phyloP scores from a whole-genome alignment of 495 filamentous ascomycete genomes.

The Aspergillus sclerotiicarbonarius region DNA sequence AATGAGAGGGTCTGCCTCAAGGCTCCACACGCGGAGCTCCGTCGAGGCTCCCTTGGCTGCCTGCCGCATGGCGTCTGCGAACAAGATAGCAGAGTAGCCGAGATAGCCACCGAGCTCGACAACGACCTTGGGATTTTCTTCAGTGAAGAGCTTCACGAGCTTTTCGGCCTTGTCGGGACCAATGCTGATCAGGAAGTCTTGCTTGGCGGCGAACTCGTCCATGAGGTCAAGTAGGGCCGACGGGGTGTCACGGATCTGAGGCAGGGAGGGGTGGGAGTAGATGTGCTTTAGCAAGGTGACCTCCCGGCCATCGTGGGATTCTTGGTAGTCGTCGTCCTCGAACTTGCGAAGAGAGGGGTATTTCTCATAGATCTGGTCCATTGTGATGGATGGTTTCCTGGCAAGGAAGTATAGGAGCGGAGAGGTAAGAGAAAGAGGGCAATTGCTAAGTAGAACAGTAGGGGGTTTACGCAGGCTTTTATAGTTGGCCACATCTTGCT shows the following conservation, averaged over 20 bases:
- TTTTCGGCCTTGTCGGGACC: background rate
- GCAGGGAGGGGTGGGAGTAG: background rate
- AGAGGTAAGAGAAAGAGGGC: background rate
- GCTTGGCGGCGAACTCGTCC: background rate
- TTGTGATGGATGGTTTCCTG: background rate
- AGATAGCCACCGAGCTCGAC: constrained; percentile 1
- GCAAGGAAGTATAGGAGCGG: background rate
- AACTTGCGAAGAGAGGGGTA: constrained; percentile 4
- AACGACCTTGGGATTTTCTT: background rate
- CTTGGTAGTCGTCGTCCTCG: background rate
- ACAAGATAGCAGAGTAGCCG: constrained; percentile 5
- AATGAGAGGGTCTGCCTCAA: background rate
- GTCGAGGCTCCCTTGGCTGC: background rate
- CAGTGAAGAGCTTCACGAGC: background rate
- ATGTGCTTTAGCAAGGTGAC: constrained; percentile 2
- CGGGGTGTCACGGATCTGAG: background rate
- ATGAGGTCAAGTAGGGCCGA: background rate
- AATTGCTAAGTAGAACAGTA: background rate
- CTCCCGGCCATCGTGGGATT: background rate
- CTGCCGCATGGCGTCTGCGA: background rate
- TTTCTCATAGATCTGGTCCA: background rate
- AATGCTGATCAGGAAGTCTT: constrained; percentile 5
- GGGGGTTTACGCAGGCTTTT: background rate
- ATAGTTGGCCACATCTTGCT: background rate
- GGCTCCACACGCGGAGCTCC: background rate